Evolutionary conservation across 306 rosid species (phyloP), one percentile per base, ranked within the genome.

Genomic region (Casuarina glauca): DNA sequence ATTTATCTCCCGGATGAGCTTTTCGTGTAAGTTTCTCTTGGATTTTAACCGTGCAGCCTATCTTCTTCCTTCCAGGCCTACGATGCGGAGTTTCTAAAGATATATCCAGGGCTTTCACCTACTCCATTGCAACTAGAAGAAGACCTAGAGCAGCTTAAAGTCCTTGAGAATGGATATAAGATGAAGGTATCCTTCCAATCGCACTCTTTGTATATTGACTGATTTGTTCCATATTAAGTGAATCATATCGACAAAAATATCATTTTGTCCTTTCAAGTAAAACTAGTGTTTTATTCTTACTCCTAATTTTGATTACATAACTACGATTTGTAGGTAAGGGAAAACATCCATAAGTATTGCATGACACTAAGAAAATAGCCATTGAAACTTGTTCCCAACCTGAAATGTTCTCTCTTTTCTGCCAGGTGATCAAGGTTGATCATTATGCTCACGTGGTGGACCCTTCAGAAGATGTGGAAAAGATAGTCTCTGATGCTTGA

Each of bases 391-490:
- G 42, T 63, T 41, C 57, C 9, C 4, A 53, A 17, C 5, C 60
- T 16, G 10, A 53, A 53, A 53, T 52, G 19, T 57, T 19, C 20
- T 57, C 13, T 20, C 35, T 76, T 19, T 41, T 74, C 62, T 58
- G 66, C 44, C 77, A 95, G 98, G 97, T 95, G 80, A 92, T 95
- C 60, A 91, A 92, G 81, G 97, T 92, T 69, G 85, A 95, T 71
- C 98, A 92, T n/a, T 97, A 93, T 60, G 97, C 97, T 39, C 98
- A 95, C 67, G 97, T 97, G 49, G 96, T 95, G 43, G 91, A 95
- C 83, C 62, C 84, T 61, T 96, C 98, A 6, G 97, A 91, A 88
- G 98, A 95, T 77, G 93, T 95, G 4, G 89, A 49, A 61, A 95
- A 91, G 88, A 89, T 92, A 73, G 97, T 50, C 93, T 79, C 83